These are phyloP conservation scores for Alternaria viburni DNA, from an alignment of 2,329 filamentous ascomycete species.

Conservation along the genomic window DNA sequence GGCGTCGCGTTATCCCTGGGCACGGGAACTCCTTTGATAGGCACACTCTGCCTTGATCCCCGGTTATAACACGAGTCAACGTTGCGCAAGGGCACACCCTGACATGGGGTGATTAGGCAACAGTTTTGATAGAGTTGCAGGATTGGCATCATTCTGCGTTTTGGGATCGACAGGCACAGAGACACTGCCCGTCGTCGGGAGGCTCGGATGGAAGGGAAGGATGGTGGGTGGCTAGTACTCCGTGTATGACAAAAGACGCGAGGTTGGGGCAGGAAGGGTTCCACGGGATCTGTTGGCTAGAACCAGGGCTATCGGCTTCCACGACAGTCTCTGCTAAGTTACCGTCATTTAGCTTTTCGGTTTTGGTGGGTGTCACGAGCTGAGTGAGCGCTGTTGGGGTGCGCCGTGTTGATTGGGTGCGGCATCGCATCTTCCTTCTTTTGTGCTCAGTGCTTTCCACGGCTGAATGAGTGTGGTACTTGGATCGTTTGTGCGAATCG, in stretches of 20 bases:
- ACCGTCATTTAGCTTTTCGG: slow-evolving; percentile 5
- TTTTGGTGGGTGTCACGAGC: slow-evolving; percentile 5
- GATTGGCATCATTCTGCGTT: slow-evolving; percentile 13
- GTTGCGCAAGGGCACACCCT: slow-evolving; percentile 14
- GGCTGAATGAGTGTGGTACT: slow-evolving; percentile 3
- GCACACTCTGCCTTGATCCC: background rate
- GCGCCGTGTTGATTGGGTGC: background rate
- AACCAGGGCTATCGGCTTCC: slow-evolving; percentile 11
- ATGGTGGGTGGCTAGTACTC: background rate
- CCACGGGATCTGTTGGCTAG: slow-evolving; percentile 11
- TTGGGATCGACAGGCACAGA: slow-evolving; percentile 24
- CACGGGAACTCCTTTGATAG: slow-evolving; percentile 15
- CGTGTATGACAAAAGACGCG: background rate
- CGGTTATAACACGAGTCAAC: background rate
- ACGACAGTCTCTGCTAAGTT: slow-evolving; percentile 4
- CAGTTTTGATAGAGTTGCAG: slow-evolving; percentile 12
- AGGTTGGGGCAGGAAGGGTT: slow-evolving; percentile 1
- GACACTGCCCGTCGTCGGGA: background rate
- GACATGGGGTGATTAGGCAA: slow-evolving; percentile 15
- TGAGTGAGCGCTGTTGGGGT: slow-evolving; percentile 3
- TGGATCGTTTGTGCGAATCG: slow-evolving; percentile 2
- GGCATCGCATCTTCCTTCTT: background rate
- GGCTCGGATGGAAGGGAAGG: slow-evolving; percentile 5
- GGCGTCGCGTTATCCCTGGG: slow-evolving; percentile 19
- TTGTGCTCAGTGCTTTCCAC: slow-evolving; percentile 1